These are phyloP conservation scores for Aspergillus luchuensis DNA, from an alignment of 2,329 filamentous ascomycete species.

Conservation along the genomic window DNA sequence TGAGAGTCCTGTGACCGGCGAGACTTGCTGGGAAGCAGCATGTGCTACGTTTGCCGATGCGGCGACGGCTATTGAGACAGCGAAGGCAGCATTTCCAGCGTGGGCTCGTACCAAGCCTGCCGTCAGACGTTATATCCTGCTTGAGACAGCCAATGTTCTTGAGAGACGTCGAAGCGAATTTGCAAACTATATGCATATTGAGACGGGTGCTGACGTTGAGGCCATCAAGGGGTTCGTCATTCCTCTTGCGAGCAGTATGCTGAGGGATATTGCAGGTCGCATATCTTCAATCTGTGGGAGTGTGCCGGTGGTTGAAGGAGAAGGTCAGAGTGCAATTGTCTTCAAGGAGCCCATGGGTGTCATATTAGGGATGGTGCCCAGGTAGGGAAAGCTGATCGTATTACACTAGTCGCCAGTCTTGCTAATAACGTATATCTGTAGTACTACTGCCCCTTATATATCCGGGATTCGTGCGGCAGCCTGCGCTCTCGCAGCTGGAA, in stretches of 20 bases:
- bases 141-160: conserved; percentile 66
- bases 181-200: conserved; percentile 56
- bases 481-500: conserved; percentile 68
- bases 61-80: background rate
- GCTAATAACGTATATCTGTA: conserved; percentile 20
- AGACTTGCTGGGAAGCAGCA: background rate
- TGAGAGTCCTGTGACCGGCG: background rate
- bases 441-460: conserved; percentile 59
- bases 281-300: conserved; percentile 49
- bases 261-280: conserved; percentile 54
- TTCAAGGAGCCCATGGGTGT: conserved; percentile 76
- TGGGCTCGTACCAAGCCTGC: conserved; percentile 66
- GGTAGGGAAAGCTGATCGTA: conserved; percentile 51
- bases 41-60: background rate
- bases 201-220: conserved; percentile 53
- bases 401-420: background rate
- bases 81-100: conserved; percentile 60
- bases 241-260: conserved; percentile 37
- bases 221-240: conserved; percentile 34
- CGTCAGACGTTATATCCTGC: conserved; percentile 69
- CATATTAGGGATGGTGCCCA: conserved; percentile 74
- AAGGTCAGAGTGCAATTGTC: conserved; percentile 63
- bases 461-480: conserved; percentile 54
- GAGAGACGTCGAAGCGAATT: conserved; percentile 53
- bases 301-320: conserved; percentile 51